Evolutionary conservation across 495 filamentous ascomycete genomes (phyloP).

Genomic region (Penicillium longicatenatum): DNA sequence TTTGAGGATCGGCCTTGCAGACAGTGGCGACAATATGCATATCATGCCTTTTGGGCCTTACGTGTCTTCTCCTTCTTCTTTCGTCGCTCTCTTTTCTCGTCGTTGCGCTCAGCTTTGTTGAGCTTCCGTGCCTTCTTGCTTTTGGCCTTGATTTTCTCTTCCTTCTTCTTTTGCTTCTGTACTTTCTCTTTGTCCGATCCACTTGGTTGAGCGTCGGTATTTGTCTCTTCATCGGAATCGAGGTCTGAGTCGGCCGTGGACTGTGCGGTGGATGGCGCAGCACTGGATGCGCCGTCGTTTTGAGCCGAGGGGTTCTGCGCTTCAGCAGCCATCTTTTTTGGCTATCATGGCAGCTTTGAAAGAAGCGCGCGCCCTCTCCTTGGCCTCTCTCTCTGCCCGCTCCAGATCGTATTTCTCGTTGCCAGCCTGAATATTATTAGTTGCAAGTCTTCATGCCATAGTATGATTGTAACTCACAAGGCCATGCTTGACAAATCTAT

Average conservation of each 20-base stretch:
- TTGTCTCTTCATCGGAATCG: slow-evolving; percentile 25
- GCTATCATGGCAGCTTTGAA: slow-evolving; percentile 50
- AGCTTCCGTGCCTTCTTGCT: slow-evolving; percentile 32
- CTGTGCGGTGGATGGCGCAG: slow-evolving; percentile 25
- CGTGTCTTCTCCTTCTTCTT: slow-evolving; percentile 41
- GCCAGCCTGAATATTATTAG: slow-evolving; percentile 49
- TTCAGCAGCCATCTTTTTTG: slow-evolving; percentile 32
- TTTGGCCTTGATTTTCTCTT: slow-evolving; percentile 19
- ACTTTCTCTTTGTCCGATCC: slow-evolving; percentile 6
- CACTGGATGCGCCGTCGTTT: slow-evolving; percentile 18
- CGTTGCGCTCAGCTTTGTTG: slow-evolving; percentile 29
- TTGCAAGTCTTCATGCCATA: neutral
- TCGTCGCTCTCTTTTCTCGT: slow-evolving; percentile 38
- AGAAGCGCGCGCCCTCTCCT: slow-evolving; percentile 52
- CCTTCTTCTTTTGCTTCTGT: slow-evolving; percentile 26
- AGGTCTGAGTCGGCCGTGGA: slow-evolving; percentile 28
- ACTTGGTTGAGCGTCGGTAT: slow-evolving; percentile 10
- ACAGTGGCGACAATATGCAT: neutral
- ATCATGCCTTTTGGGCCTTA: slow-evolving; percentile 26
- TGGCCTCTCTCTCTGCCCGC: slow-evolving; percentile 53
- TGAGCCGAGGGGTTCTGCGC: slow-evolving; percentile 14
- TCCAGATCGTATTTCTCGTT: slow-evolving; percentile 63
- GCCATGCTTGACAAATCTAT: slow-evolving; percentile 77
- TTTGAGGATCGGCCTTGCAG: neutral
- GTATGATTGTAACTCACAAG: slow-evolving; percentile 54